Evolutionary conservation across 768 basidiomycete species (phyloP).

Genomic region (Boletus speciosus): DNA sequence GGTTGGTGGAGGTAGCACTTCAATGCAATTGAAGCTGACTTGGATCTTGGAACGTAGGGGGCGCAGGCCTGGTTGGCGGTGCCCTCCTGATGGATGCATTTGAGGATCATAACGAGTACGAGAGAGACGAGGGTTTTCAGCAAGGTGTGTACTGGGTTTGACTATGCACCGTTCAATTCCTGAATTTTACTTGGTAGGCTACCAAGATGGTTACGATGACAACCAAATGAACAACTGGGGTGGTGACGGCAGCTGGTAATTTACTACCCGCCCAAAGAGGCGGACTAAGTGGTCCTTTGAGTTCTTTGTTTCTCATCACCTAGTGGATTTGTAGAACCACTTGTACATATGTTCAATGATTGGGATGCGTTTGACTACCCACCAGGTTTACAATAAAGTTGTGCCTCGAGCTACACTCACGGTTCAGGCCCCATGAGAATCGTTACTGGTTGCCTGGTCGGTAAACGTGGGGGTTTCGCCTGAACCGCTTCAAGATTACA

Average conservation of each 20-base stretch:
- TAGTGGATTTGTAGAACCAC: constrained; percentile 16
- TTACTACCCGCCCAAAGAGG: neutral
- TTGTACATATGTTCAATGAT: constrained; percentile 2
- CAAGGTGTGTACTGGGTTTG: constrained; percentile 29
- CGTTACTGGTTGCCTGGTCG: no score
- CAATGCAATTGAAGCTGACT: constrained; percentile 1
- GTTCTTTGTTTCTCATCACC: neutral
- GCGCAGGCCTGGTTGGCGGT: constrained; percentile 66
- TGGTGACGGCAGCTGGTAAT: constrained; percentile 9
- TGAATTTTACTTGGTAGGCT: constrained; percentile 29
- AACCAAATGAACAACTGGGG: neutral
- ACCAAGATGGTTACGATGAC: constrained; percentile 21
- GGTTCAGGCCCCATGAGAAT: no score
- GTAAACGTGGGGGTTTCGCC: neutral
- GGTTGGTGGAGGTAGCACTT: constrained; percentile 33
- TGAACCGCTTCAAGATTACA: neutral
- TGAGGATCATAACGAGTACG: constrained; percentile 39
- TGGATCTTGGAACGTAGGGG: constrained; percentile 36
- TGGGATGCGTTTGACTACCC: neutral
- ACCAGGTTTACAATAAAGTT: no score
- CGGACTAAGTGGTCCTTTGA: neutral
- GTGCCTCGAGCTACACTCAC: no score
- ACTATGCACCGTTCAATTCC: neutral
- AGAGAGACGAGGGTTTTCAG: constrained; percentile 32
- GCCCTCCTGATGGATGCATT: constrained; percentile 49